Percentiles rank a stretch among this genome's conserved stretches.
Evolutionary conservation across 148 eudicot species (phyloP).

Genomic region (Tetragonia tetragonoides): DNA sequence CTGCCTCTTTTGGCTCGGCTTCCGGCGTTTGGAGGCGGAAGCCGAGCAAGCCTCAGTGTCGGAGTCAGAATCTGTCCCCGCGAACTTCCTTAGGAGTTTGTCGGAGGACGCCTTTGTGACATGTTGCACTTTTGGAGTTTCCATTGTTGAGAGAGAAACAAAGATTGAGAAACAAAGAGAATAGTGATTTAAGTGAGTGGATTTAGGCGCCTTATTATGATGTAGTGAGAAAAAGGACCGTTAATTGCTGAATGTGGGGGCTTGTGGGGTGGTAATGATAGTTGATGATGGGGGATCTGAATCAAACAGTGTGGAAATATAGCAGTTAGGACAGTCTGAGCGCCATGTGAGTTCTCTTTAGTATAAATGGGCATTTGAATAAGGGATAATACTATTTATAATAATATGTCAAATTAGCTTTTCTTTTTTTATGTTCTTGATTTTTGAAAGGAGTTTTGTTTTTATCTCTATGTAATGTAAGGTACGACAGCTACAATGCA

Average conservation of each 20-base stretch:
- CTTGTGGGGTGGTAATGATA: neutral
- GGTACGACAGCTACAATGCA: too few species aligned
- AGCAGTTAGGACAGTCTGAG: conserved; percentile 52
- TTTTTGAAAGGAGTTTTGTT: too few species aligned
- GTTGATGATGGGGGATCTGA: neutral
- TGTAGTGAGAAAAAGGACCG: conserved; percentile 41
- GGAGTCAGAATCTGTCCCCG: conserved; percentile 45
- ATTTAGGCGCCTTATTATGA: neutral
- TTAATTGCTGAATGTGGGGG: conserved; percentile 28
- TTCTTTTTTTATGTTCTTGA: too few species aligned
- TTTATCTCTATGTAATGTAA: too few species aligned
- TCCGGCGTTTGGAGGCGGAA: conserved; percentile 38
- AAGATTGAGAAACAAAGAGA: conserved; percentile 12
- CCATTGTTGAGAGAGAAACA: conserved; percentile 20
- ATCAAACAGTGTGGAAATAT: conserved; percentile 28
- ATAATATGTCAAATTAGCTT: too few species aligned
- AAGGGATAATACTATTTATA: too few species aligned
- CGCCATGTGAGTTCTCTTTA: conserved; percentile 14
- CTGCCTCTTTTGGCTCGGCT: neutral
- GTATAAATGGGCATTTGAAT: too few species aligned
- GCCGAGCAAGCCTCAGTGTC: conserved; percentile 21
- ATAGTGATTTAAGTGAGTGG: neutral
- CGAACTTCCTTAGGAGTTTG: conserved; percentile 67
- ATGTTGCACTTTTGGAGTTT: conserved; percentile 44
- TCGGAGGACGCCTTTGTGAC: conserved; percentile 79